Evolutionary conservation across 2,329 filamentous ascomycete genomes (phyloP), one percentile per base, ranked within the genome.

Genomic region (Xylaria sp.): DNA sequence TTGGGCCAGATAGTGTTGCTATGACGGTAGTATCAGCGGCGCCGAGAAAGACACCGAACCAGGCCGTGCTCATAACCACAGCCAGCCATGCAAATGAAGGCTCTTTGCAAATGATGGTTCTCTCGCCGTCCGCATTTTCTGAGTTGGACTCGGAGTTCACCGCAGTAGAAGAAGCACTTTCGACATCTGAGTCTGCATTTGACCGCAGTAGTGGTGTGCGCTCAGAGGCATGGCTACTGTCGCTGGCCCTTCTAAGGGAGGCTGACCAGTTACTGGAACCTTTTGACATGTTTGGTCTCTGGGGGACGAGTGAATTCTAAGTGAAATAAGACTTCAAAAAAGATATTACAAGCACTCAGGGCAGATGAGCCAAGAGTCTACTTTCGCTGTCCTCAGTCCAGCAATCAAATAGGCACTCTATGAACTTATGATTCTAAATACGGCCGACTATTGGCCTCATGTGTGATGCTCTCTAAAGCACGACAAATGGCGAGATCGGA

Each of bases 21-120:
- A 66, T 61, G 49, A 66, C 38, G 17, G 63, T 66, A 17, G 63
- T 49, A 13, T 66, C 63, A 31, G 63, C 63, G 31, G 63, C 63
- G 5, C 63, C 63, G 31, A 66, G 63, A 17, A 66, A 66, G 20
- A 66, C 63, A 36, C 63, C 63, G 17, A 66, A 61, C 58, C 63
- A 66, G 1, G 63, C 63, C 15, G 63, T 66, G 40, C 63, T 61
- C 63, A 66, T 66, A 44, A 66, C 63, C 7, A 66, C 23, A 10
- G 63, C 63, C 3, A 66, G 20, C 63, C 63, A 66, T 40, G 63
- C 40, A 33, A 66, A 66, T 5, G 63, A 61, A 23, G 63, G 57
- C 44, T 66, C 63, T 15, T 66, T 61, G 49, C 40, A 56, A 31
- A 66, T 57, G 28, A 61, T 61, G 15, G 63, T 66, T 56, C 49